Base-by-base conservation (phyloP, 192 early-diverging fungal species). In the Mortierella antarctica region DNA sequence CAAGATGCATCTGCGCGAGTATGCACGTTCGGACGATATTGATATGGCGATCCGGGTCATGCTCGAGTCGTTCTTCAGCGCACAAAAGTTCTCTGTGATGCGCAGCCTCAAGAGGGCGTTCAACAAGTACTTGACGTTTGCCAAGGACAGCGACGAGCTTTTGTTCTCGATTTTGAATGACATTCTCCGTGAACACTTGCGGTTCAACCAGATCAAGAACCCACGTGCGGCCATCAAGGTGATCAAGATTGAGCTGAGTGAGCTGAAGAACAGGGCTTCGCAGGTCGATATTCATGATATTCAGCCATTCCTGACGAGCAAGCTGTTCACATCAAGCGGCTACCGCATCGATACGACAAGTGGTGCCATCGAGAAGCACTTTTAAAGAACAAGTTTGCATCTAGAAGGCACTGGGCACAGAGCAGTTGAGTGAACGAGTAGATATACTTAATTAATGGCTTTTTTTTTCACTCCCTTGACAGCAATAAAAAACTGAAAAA, bases 51-150 rank as follows among this genome's bases (percentile, higher is more conserved):
- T 97, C 71, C 87, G 92, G 13, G 94, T 96, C 7, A 93, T 93
- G 48, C 81, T 99, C 60, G 90, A 95, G 73, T 92, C 91, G 46
- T 99, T 99, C 82, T 94, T 99, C 63, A 86, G 88, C 14, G 94
- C 96, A 42, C 97, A 99, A 71, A 99, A 99, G 86, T 92, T 91
- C 70, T 94, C 94, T 23, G 94, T 99, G 52, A 95, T 95, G 91
- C 88, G 88, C 52, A 82, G 85, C 20, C 83, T 99, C 85, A 91
- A 93, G 74, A 87, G 87, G 82, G 70, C 77, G 7, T 98, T 98
- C 82, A 87, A 86, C 88, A 93, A 92, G 82, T 98, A 97, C 84
- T 77, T 98, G 69, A 88, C 89, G 41, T 81, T 86, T 23, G 84
- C 91, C 8, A 88, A 89, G 53, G 96, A 98, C 83, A 88, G 90